Conservation (phyloP, 345 rosid genomes). For the Raphanus raphanistrum region DNA sequence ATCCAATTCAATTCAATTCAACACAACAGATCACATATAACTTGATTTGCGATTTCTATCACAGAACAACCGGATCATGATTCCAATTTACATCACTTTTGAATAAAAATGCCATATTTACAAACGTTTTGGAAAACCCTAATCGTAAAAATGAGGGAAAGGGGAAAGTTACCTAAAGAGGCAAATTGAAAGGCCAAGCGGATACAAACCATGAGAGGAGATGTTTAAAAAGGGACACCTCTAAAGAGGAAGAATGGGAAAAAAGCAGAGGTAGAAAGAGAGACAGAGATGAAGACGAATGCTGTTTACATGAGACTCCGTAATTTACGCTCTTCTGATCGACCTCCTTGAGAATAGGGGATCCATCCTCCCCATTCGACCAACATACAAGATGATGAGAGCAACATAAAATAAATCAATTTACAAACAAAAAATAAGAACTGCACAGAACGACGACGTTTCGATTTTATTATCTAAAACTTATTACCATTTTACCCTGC, state of each 20-base stretch:
- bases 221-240: conserved; percentile 34
- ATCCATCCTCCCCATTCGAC: conserved; percentile 15
- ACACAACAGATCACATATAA: background rate
- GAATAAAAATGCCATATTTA: background rate
- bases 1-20: background rate
- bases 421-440: no score
- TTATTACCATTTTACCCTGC: background rate
- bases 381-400: background rate
- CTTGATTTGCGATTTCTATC: background rate
- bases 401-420: no score
- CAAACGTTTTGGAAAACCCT: conserved; percentile 26
- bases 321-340: conserved; percentile 32
- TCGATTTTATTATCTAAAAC: background rate
- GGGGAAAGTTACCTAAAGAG: conserved; percentile 36
- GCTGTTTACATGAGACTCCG: conserved; percentile 36
- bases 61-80: conserved; percentile 5
- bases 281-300: conserved; percentile 42
- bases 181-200: conserved; percentile 39
- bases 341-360: conserved; percentile 45
- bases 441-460: no score
- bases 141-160: conserved; percentile 7
- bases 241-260: background rate
- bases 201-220: conserved; percentile 41
- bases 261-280: conserved; percentile 39
- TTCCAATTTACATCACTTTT: background rate